Base-by-base conservation (phyloP, 2,329 filamentous ascomycete species). In the Colletotrichum chlorophyti region DNA sequence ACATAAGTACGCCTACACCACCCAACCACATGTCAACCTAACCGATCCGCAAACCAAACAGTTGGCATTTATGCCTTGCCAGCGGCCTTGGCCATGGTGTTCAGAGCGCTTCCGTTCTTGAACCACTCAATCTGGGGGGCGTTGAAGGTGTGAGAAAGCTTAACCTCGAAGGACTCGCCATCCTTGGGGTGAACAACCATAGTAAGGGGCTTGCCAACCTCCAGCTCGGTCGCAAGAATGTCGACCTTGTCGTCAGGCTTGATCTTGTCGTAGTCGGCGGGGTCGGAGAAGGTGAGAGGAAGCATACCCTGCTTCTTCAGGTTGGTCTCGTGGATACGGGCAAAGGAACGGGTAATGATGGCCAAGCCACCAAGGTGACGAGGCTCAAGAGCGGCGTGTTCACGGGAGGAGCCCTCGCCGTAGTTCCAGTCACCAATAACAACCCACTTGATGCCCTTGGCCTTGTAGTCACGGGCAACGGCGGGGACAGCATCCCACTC, bases 231-330 rank as follows among this genome's bases (percentile, higher is more conserved):
- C 85, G 87, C 90, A 71, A 93, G 79, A 60, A 99, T 82, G 76
- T 97, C 93, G 68, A 98, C 77, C 80, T 89, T 93, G 84, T 97
- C 95, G 62, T 95, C 89, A 66, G 93, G 91, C 74, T 90, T 87
- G 77, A 99, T 93, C 86, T 91, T 96, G 77, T 99, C 95, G 79
- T 99, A 99, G 79, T 99, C 95, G 74, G 90, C 94, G 55, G 94
- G 94, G 74, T 98, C 88, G 58, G 87, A 79, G 82, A 99, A 99
- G 70, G 93, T 98, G 65, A 99, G 86, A 71, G 95, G 95, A 81
- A 99, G 91, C 94, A 99, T 97, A 80, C 95, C 95, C 87, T 99
- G 95, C 90, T 99, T 99, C 91, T 99, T 99, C 83, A 99, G 81
- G 87, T 99, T 99, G 83, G 95, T 99, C 86, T 99, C 95, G 86